Base-by-base conservation (phyloP, 495 filamentous ascomycete genomes). In the Penicillium salamii region DNA sequence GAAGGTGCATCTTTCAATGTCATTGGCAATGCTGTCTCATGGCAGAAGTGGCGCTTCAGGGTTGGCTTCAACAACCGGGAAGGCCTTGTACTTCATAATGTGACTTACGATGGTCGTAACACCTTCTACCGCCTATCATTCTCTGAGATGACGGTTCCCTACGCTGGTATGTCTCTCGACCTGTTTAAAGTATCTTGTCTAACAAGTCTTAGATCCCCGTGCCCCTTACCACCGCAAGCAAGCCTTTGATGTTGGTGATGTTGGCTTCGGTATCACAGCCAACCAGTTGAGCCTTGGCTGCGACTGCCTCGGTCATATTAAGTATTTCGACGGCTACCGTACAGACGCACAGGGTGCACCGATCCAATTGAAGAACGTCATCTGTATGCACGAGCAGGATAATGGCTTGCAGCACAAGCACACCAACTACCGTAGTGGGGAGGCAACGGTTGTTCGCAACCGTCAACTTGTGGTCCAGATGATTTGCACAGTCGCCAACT, bases 401-500 rank as follows among this genome's bases (percentile, higher is more conserved):
- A 77, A 78, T 47, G 83, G 83, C 23, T 79, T 87, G 8, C 76
- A 81, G 26, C 84, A 84, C 69, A 87, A 87, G 48, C 83, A 87
- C 63, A 87, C 83, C 11, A 87, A 88, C 60, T 88, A 82, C 60
- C 80, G 84, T 24, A 79, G 67, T 20, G 77, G 75, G 20, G 71
- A 78, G 3, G 83, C 82, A 9, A 81, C 79, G 0, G 73, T 85
- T 3, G 79, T 80, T 9, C 76, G 83, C 18, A 82, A 79, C 58
- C 67, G 83, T 23, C 81, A 85, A 52, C 71, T 87, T 2, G 78
- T 87, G 5, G 56, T 84, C 9, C 87, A 91, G 54, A 87, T 85
- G 58, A 88, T 90, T 60, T 81, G 86, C 59, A 91, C 88, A 0
- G 81, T 90, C 13, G 79, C 82, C 24, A 92, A 92, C 69, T 92